These are phyloP conservation scores for Penicillium macrosclerotiorum DNA, from an alignment of 495 filamentous ascomycete species.

Conservation along the genomic window DNA sequence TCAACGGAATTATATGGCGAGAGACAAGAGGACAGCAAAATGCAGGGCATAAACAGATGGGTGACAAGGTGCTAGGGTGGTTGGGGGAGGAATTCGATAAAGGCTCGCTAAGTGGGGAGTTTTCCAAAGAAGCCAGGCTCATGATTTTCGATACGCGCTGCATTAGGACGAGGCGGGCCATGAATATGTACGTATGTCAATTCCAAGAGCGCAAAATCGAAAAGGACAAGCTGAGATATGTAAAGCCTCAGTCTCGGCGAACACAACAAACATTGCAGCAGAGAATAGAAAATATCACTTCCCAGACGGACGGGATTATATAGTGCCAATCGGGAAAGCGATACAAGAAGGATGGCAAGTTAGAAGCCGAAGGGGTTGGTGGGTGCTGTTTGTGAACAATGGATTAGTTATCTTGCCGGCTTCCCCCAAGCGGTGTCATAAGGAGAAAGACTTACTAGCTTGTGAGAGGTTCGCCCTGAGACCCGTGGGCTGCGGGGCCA, in stretches of 20 bases:
- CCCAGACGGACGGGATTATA: constrained; percentile 19
- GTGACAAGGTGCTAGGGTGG: too few relatives aligned
- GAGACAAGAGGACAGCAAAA: not conserved
- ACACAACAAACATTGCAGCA: not conserved
- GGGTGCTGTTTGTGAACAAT: constrained; percentile 56
- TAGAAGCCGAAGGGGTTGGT: constrained; percentile 93
- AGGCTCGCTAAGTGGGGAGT: constrained; percentile 18
- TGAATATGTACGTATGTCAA: constrained; percentile 26
- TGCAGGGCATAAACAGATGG: not conserved
- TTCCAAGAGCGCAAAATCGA: constrained; percentile 13
- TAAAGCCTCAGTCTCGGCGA: constrained; percentile 7
- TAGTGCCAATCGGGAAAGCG: constrained; percentile 15
- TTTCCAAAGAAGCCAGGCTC: constrained; percentile 11
- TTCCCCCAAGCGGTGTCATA: too few relatives aligned
- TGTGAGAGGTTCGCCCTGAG: constrained; percentile 82
- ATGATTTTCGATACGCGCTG: constrained; percentile 16
- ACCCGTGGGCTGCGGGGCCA: constrained; percentile 87
- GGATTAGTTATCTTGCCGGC: constrained; percentile 21
- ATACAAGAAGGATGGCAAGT: constrained; percentile 8
- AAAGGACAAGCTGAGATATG: constrained; percentile 17
- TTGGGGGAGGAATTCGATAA: constrained; percentile 5
- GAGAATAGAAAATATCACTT: too few relatives aligned
- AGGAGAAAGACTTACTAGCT: constrained; percentile 79
- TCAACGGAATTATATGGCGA: constrained; percentile 8
- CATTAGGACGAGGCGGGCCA: constrained; percentile 9